A percentile compares a stretch with the other conserved stretches of the same genome.
These are phyloP conservation scores for Hericium rajendrae DNA, from an alignment of 768 basidiomycete genomes.

Conservation along the genomic window DNA sequence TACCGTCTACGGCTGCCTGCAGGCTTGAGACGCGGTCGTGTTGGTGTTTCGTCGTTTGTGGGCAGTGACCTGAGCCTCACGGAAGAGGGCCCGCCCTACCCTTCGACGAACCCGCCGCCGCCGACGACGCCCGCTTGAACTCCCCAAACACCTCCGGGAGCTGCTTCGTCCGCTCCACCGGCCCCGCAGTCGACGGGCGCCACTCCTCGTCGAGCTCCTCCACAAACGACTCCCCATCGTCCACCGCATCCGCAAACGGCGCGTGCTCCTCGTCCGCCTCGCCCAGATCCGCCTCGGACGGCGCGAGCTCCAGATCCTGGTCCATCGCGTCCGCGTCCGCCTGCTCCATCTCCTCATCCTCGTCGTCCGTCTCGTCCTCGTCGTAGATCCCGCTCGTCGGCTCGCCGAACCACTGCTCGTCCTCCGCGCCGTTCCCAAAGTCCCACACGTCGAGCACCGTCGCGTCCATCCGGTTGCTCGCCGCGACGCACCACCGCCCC, in stretches of 20 bases:
- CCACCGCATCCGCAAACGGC: slow-evolving; percentile 19
- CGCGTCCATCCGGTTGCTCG: slow-evolving; percentile 69
- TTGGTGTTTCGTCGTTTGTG: slow-evolving; percentile 46
- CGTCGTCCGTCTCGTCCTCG: slow-evolving; percentile 49
- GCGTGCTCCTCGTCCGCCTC: slow-evolving; percentile 20
- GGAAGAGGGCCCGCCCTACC: slow-evolving; percentile 10
- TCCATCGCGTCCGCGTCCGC: slow-evolving; percentile 67
- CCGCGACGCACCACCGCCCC: slow-evolving; percentile 90
- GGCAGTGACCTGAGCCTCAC: slow-evolving; percentile 27
- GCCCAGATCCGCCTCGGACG: slow-evolving; percentile 13
- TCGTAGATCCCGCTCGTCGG: slow-evolving; percentile 70
- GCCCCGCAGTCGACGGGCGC: neutral
- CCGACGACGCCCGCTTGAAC: neutral
- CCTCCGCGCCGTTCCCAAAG: slow-evolving; percentile 57
- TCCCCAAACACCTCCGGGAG: too few relatives aligned
- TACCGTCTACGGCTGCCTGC: slow-evolving; percentile 38
- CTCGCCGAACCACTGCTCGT: slow-evolving; percentile 79
- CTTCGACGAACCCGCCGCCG: slow-evolving; percentile 6
- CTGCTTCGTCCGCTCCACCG: too few relatives aligned
- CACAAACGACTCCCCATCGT: slow-evolving; percentile 1
- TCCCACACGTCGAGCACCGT: slow-evolving; percentile 89
- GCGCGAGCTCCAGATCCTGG: slow-evolving; percentile 38
- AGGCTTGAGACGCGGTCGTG: slow-evolving; percentile 45
- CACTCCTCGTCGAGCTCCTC: slow-evolving; percentile 8
- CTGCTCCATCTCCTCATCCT: slow-evolving; percentile 43